These are phyloP conservation scores for Lichenothelia convexa DNA, from an alignment of 495 filamentous ascomycete species.

Conservation along the genomic window DNA sequence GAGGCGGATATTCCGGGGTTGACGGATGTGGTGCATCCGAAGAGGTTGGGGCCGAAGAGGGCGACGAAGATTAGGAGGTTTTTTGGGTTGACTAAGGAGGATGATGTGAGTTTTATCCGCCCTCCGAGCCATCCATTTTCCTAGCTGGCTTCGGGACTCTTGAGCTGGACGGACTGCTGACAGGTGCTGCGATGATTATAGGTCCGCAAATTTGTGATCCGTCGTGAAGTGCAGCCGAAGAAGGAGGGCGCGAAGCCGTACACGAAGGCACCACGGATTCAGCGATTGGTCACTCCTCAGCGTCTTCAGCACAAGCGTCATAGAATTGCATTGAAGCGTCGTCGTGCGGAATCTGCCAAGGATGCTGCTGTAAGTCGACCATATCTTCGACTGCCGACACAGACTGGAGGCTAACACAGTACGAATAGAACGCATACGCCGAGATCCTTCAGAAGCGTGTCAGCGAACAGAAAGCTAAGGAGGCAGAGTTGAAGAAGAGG, in stretches of 20 bases:
- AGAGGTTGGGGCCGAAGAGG: slow-evolving; percentile 95
- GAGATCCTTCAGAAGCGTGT: slow-evolving; percentile 88
- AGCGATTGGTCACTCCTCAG: slow-evolving; percentile 97
- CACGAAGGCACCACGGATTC: slow-evolving; percentile 99
- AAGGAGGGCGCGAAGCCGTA: slow-evolving; percentile 89
- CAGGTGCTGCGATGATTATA: too few relatives aligned
- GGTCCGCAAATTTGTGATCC: slow-evolving; percentile 98
- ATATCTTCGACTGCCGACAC: too few relatives aligned
- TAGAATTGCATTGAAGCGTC: slow-evolving; percentile 90
- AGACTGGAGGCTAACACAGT: neutral
- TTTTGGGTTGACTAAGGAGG: slow-evolving; percentile 98
- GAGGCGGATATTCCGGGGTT: slow-evolving; percentile 82
- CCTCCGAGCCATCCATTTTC: slow-evolving; percentile 2
- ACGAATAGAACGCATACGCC: slow-evolving; percentile 64
- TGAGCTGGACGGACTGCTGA: too few relatives aligned
- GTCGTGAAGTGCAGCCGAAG: slow-evolving; percentile 84
- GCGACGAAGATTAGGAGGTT: slow-evolving; percentile 98
- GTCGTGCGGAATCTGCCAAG: slow-evolving; percentile 80
- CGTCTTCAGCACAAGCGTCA: slow-evolving; percentile 99
- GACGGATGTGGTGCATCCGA: slow-evolving; percentile 91
- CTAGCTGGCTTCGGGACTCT: slow-evolving; percentile 6
- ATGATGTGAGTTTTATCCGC: slow-evolving; percentile 67
- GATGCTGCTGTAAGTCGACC: slow-evolving; percentile 80
- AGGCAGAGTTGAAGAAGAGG: slow-evolving; percentile 83
- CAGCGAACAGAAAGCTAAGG: slow-evolving; percentile 77